phyloP scores from a whole-genome alignment of 164 flowering plant species.

The Litsea cubeba region DNA sequence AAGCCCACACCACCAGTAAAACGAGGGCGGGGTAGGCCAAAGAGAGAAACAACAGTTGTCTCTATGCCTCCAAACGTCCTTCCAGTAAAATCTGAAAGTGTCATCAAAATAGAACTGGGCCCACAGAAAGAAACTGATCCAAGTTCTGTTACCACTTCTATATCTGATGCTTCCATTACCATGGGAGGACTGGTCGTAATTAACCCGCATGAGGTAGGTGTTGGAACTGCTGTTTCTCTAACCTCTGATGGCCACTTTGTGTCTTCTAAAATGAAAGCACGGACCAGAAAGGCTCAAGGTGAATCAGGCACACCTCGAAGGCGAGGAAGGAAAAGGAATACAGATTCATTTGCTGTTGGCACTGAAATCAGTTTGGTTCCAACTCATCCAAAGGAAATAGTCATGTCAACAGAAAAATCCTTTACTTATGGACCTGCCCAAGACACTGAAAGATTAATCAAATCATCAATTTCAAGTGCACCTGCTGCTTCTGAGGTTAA shows the following conservation, averaged over 20 bases:
- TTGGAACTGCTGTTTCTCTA: constrained; percentile 14
- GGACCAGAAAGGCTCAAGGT: constrained; percentile 32
- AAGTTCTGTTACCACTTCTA: constrained; percentile 15
- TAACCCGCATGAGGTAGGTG: constrained; percentile 17
- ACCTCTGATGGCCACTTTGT: constrained; percentile 10
- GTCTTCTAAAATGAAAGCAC: constrained; percentile 37
- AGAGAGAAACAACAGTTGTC: constrained; percentile 35
- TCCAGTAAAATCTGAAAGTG: constrained; percentile 2
- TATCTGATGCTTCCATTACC: constrained; percentile 10
- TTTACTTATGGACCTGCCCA: constrained; percentile 8
- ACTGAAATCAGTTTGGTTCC: constrained; percentile 12
- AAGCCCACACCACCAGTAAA: constrained; percentile 31
- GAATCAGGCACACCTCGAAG: constrained; percentile 48
- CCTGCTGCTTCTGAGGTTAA: constrained; percentile 25
- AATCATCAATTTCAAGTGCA: constrained; percentile 18
- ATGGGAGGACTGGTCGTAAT: constrained; percentile 22
- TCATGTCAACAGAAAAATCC: constrained; percentile 2
- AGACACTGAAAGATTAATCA: constrained; percentile 12
- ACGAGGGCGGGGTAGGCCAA: constrained; percentile 97
- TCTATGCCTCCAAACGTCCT: constrained; percentile 19
- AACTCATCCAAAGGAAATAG: constrained; percentile 5
- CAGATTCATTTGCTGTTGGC: constrained; percentile 8
- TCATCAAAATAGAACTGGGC: constrained; percentile 20
- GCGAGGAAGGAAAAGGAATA: constrained; percentile 46
- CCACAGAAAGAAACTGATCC: constrained; percentile 18